These are phyloP conservation scores for Gaeumannomyces tritici DNA, from an alignment of 2,329 filamentous ascomycete species.

Conservation along the genomic window DNA sequence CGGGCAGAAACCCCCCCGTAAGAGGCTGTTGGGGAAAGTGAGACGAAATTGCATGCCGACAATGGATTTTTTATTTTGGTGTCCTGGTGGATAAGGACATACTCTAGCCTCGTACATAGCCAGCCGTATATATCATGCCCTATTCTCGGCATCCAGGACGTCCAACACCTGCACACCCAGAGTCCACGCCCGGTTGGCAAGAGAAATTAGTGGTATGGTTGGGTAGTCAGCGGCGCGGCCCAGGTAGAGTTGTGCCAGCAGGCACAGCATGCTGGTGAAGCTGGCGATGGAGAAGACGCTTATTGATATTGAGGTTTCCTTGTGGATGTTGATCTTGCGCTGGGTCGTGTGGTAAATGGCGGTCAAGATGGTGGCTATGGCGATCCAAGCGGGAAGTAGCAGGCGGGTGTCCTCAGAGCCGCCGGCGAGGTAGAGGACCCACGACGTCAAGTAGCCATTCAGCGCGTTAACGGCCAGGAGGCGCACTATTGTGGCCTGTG, in stretches of 20 bases:
- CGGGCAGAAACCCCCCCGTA: too few species aligned
- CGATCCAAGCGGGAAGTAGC: conserved; percentile 68
- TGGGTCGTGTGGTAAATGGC: conserved; percentile 69
- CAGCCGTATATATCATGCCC: neutral
- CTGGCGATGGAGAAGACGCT: conserved; percentile 68
- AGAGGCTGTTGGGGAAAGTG: too few species aligned
- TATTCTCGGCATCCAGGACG: neutral
- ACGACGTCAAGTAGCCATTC: conserved; percentile 67
- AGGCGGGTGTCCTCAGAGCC: conserved; percentile 61
- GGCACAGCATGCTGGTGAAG: conserved; percentile 64
- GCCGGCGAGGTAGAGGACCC: conserved; percentile 60
- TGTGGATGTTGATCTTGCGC: conserved; percentile 69
- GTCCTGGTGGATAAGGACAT: neutral
- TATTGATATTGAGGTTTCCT: conserved; percentile 69
- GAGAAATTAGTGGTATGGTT: conserved; percentile 44
- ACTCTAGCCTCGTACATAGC: neutral
- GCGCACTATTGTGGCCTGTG: conserved; percentile 69
- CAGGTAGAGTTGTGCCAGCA: conserved; percentile 58
- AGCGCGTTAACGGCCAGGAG: conserved; percentile 65
- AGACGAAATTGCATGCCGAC: neutral
- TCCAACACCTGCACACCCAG: neutral
- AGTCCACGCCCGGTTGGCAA: conserved; percentile 15
- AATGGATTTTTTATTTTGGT: neutral
- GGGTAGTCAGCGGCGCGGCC: conserved; percentile 48
- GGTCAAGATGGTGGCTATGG: conserved; percentile 65